Conservation (phyloP, 257 asterid species). For the Gynochthodes officinalis region DNA sequence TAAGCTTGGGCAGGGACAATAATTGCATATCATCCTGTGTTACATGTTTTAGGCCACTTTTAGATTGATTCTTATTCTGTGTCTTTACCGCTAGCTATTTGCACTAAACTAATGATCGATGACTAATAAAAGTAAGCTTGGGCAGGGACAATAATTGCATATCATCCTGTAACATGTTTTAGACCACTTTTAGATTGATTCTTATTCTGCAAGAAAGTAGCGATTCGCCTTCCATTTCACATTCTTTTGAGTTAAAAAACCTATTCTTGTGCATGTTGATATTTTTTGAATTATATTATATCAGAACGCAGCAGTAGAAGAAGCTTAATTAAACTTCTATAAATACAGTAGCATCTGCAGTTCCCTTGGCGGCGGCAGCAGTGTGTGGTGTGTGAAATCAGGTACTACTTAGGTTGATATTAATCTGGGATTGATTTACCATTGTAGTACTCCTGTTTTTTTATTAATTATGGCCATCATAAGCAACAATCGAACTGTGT, state of each 20-base stretch:
- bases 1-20: too few species aligned
- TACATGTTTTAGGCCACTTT: neutral
- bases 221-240: neutral
- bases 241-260: neutral
- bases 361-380: neutral
- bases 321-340: conserved; percentile 1
- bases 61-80: conserved; percentile 2
- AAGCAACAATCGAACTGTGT: neutral
- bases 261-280: neutral
- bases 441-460: too few species aligned
- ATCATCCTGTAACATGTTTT: too few species aligned
- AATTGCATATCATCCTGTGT: neutral
- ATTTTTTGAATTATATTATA: neutral
- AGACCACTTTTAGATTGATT: neutral
- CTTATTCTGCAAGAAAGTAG: conserved; percentile 3
- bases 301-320: too few species aligned
- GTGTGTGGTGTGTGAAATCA: neutral
- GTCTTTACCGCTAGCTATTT: too few species aligned
- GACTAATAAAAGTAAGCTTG: too few species aligned
- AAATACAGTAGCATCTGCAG: neutral
- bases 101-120: too few species aligned
- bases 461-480: conserved; percentile 14
- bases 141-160: too few species aligned
- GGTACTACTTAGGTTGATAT: too few species aligned
- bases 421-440: too few species aligned